Evolutionary conservation across 176 grass and related monocot genomes (phyloP).

Genomic region (Bothriochloa decipiens): DNA sequence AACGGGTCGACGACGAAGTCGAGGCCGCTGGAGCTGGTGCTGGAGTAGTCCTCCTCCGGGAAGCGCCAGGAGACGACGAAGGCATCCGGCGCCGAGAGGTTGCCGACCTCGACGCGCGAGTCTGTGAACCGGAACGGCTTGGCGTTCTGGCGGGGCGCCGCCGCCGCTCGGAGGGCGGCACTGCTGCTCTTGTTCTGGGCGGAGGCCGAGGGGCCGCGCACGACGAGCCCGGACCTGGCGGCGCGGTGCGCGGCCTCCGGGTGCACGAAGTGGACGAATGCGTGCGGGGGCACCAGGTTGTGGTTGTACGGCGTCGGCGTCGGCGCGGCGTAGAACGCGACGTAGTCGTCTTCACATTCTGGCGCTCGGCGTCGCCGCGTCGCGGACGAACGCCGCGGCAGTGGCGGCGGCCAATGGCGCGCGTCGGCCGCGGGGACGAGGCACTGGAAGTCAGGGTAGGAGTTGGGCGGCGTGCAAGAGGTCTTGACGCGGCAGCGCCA

Average conservation of each 20-base stretch:
- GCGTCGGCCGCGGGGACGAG: neutral
- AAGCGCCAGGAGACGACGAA: slow-evolving; percentile 72
- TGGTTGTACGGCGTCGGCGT: neutral
- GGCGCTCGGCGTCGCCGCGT: neutral
- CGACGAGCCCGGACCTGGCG: slow-evolving; percentile 46
- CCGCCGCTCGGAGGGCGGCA: slow-evolving; percentile 23
- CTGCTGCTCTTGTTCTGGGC: neutral
- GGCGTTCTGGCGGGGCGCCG: slow-evolving; percentile 37
- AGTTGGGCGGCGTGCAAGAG: slow-evolving; percentile 63
- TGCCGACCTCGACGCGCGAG: slow-evolving; percentile 59
- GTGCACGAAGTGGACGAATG: slow-evolving; percentile 76
- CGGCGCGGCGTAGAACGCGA: neutral
- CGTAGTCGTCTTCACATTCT: neutral
- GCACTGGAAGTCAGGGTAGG: slow-evolving; percentile 54
- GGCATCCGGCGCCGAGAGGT: slow-evolving; percentile 30
- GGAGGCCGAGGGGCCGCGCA: neutral
- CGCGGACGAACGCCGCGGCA: neutral
- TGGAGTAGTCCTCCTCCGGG: neutral
- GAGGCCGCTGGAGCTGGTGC: neutral
- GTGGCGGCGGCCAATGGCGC: too few relatives aligned
- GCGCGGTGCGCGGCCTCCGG: slow-evolving; percentile 60
- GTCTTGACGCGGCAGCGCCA: slow-evolving; percentile 90
- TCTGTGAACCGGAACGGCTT: slow-evolving; percentile 62
- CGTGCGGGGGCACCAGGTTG: slow-evolving; percentile 51
- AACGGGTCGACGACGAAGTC: slow-evolving; percentile 78